Evolutionary conservation across 305 asterid genomes (phyloP), one percentile per base, ranked within the genome.

Genomic region (Euphrasia arctica): DNA sequence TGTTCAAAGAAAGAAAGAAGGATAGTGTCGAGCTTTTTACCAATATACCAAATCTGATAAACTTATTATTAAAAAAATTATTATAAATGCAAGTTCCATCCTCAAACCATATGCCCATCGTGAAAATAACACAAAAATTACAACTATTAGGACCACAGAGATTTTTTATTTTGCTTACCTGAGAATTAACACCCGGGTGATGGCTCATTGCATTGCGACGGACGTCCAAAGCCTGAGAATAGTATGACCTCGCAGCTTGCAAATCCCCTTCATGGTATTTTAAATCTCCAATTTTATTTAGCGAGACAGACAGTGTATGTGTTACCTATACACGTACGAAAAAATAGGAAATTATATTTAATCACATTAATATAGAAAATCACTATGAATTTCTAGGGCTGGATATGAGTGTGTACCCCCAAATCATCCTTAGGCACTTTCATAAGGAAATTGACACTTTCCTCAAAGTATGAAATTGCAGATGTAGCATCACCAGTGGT

Each of bases 221-320:
- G 71, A 87, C 91, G 69, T 85, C 94, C 86, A 92, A 75, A 66
- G 97, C 97, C 76, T 79, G 89, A 71, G 69, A 84, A 77, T 92
- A 89, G 64, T 77, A 80, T 39, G 89, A 75, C 76, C 95, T 76
- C 12, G 98, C 79, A 58, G 87, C 88, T 79, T 81, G 84, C 63
- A 92, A 74, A 79, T 87, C 96, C 63, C 84, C 97, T 29, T 70
- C 93, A 64, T 89, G 85, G 73, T 87, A 89, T 74, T 83, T 84
- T 43, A 89, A 84, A 72, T 92, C 98, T 69, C 98, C 98, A 74
- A 92, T 89, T 80, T 92, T 92, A 74, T 89, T 92, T 25, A 87
- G 83, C 1, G 97, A 89, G 48, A 89, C 95, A 10, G 97, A 87
- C 63, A 90, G 97, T 28, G 99, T 86, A 71, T 93, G 99, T 28